These are phyloP conservation scores for Detonula confervacea DNA, from an alignment of 352 stramenopile genomes.

Conservation along the genomic window DNA sequence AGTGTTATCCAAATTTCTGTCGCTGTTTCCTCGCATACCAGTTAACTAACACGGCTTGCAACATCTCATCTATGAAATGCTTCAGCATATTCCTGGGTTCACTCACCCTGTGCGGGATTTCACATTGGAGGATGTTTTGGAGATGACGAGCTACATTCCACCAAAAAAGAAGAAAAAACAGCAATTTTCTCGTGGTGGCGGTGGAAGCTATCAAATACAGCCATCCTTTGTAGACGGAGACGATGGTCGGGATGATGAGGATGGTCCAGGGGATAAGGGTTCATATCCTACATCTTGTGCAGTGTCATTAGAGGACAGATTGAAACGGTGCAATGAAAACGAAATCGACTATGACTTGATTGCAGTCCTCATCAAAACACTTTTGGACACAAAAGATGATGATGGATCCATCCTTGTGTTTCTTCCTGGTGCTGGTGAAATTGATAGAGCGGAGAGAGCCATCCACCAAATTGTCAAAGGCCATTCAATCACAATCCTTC, in stretches of 20 bases:
- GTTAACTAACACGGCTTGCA: too few species aligned
- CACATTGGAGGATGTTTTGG: constrained; percentile 92
- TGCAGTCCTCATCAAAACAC: constrained; percentile 59
- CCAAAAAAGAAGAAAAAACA: constrained; percentile 63
- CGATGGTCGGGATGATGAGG: constrained; percentile 40
- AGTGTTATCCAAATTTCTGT: too few species aligned
- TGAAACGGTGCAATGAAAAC: constrained; percentile 77
- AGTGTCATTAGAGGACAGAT: constrained; percentile 65
- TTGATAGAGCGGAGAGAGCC: constrained; percentile 77
- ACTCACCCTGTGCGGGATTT: constrained; percentile 96
- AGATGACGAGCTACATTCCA: constrained; percentile 79
- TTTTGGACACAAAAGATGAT: constrained; percentile 63
- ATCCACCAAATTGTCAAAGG: constrained; percentile 56
- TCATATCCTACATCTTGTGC: constrained; percentile 11
- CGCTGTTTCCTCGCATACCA: too few species aligned
- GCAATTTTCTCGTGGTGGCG: constrained; percentile 18
- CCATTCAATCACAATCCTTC: constrained; percentile 67
- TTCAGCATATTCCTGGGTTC: constrained; percentile 91
- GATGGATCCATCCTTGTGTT: constrained; percentile 94
- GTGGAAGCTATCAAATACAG: constrained; percentile 36
- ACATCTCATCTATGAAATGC: too few species aligned
- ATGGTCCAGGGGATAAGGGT: constrained; percentile 21
- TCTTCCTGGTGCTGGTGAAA: constrained; percentile 93
- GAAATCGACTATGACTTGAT: constrained; percentile 81
- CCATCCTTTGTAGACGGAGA: constrained; percentile 52